Evolutionary conservation across 352 stramenopile genomes (phyloP), one percentile per base, ranked within the genome.

Genomic region (Phytophthora ramorum): DNA sequence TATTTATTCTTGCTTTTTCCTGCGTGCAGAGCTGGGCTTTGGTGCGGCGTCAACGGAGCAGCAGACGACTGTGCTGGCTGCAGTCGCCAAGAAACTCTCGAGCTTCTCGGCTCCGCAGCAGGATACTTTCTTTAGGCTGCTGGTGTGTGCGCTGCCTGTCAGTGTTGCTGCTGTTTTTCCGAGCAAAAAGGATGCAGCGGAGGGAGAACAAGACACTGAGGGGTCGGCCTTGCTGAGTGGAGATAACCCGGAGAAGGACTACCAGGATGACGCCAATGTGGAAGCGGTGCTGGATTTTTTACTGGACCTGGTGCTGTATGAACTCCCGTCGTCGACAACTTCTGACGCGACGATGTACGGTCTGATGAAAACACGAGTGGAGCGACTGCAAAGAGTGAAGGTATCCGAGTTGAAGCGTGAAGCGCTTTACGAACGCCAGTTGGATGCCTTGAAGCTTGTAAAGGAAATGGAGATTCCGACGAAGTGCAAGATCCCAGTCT

Each of bases 221-320:
- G 10, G 16, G 13, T 30, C 34, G 32, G 3, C 28, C 8, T 30
- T 41, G 6, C 26, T 48, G 9, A 54, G 7, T 34, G 61, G 53
- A 40, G 62, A 43, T 0, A 55, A 14, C 14, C 24, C n/a, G 2
- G 58, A 70, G 2, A 24, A 62, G 2, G 28, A 63, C 3, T 49
- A 62, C 6, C 53, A 54, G 24, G 41, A 14, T 8, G 38, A 75
- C 24, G 41, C 44, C 5, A 83, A 79, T 52, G 43, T 82, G 8
- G 69, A 86, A 16, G 68, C 85, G 3, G 48, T 92, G 40, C 50
- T 95, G 40, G 86, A 92, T 48, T 93, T 93, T 48, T 50, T 92
- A 9, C 59, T 95, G 24, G 86, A 95, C 58, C 56, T 95, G 10
- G 58, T 92, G 9, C 61, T 93, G 13, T 86, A 81, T 63, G 80